Evolutionary conservation across 441 rosid species (phyloP).

Genomic region (Erodium trifolium): DNA sequence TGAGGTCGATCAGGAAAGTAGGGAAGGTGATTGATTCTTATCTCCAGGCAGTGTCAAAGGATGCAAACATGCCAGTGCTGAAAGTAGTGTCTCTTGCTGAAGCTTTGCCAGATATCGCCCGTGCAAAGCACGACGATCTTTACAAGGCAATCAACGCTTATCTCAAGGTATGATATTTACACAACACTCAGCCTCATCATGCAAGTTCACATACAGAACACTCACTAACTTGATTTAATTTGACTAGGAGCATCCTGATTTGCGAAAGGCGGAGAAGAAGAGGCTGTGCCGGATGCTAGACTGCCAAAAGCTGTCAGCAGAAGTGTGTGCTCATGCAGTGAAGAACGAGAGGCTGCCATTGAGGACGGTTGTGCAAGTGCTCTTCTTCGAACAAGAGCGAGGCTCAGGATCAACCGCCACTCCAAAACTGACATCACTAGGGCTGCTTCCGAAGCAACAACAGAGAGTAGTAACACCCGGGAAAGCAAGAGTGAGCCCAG

Average conservation of each 20-base stretch:
- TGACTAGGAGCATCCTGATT: slow-evolving; percentile 63
- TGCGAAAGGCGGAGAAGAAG: slow-evolving; percentile 76
- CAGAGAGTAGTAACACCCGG: neutral
- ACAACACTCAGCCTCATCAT: too few relatives aligned
- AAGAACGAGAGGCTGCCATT: slow-evolving; percentile 89
- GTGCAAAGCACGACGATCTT: slow-evolving; percentile 70
- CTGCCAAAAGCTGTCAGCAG: slow-evolving; percentile 82
- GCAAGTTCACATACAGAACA: too few relatives aligned
- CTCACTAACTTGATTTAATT: too few relatives aligned
- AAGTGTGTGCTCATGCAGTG: slow-evolving; percentile 82
- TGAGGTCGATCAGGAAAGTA: slow-evolving; percentile 47
- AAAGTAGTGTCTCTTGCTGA: slow-evolving; percentile 61
- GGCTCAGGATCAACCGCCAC: neutral
- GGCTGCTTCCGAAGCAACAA: neutral
- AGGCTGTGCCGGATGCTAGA: slow-evolving; percentile 69
- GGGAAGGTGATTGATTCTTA: slow-evolving; percentile 75
- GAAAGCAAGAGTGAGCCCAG: neutral
- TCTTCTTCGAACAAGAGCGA: slow-evolving; percentile 71
- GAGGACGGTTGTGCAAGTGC: slow-evolving; percentile 90
- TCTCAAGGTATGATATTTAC: slow-evolving; percentile 50
- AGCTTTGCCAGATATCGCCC: slow-evolving; percentile 56
- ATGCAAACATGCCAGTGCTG: slow-evolving; percentile 49
- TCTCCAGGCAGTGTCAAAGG: slow-evolving; percentile 70
- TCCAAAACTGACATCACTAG: neutral
- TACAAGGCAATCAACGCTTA: slow-evolving; percentile 81